phyloP scores from a whole-genome alignment of 1,284 basidiomycete species.

The Melampsora larici-populina region DNA sequence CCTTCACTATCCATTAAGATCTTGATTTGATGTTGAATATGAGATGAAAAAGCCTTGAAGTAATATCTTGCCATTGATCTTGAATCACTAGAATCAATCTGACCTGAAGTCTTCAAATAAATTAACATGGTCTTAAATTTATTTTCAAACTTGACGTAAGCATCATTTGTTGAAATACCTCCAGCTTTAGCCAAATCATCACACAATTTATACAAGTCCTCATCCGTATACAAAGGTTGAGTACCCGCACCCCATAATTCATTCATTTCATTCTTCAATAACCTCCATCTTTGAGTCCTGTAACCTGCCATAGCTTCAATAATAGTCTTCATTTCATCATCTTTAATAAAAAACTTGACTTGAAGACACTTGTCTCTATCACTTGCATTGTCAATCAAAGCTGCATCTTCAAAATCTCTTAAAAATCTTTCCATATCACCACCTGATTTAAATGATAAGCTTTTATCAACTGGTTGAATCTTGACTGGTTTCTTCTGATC shows the following conservation, averaged over 20 bases:
- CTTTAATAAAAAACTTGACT: background rate
- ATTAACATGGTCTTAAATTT: background rate
- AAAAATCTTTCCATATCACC: too few relatives aligned
- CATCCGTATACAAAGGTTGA: too few relatives aligned
- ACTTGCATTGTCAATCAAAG: too few relatives aligned
- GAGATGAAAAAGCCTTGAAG: background rate
- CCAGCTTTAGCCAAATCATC: too few relatives aligned
- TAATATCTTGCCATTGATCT: background rate
- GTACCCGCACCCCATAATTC: too few relatives aligned
- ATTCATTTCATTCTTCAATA: too few relatives aligned
- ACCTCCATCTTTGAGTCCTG: background rate
- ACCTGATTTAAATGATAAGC: too few relatives aligned
- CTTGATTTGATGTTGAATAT: background rate
- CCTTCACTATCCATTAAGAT: background rate
- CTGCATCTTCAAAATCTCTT: too few relatives aligned
- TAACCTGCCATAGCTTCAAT: background rate
- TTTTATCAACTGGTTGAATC: too few relatives aligned
- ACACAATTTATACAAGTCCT: too few relatives aligned
- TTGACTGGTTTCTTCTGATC: too few relatives aligned
- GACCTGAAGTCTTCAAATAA: background rate
- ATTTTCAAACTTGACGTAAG: background rate
- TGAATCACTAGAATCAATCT: background rate
- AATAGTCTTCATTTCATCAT: background rate
- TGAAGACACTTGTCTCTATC: background rate
- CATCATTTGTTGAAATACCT: too few relatives aligned